Base-by-base conservation (phyloP, 495 filamentous ascomycete species). In the Penicillium antarcticum region DNA sequence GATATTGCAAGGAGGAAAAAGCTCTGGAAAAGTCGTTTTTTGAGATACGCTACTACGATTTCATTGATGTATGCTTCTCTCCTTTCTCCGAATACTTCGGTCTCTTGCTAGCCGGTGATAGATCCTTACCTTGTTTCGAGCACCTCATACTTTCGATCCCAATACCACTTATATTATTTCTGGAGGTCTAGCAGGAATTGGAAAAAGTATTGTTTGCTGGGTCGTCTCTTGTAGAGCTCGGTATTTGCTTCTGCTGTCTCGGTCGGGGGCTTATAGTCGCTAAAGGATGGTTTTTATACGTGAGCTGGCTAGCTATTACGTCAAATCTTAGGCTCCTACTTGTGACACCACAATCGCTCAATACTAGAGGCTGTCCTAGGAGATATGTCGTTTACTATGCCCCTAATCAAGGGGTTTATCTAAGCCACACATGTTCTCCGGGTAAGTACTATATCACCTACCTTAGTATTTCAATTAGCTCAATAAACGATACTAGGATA, bases 361-460 rank as follows among this genome's bases (percentile, higher is more conserved):
- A 32, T 37, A 8, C 19, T 51, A 31, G 14, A 42, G 29, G 12
- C 29, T 19, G 5, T 31, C 10, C 8, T 37, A 2, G 35, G 35
- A 13, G 35, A 37, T 37, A 13, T 37, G 11, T 37, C 35, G 2
- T 37, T 1, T 14, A 11, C 2, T 9, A 44, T 55, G 45, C 76
- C 78, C 5, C 73, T 75, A 12, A 67, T 86, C 51, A 70, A 64
- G 11, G 83, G 84, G 12, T 67, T 77, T 18, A 76, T 85, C 7
- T 74, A 67, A 39, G 63, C 42, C 37, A 58, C 67, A 18, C 71
- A 67, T 66, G 57, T 64, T n/a, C 54, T 69, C 1, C 48, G 44
- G 18, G 63, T 37, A n/a, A n/a, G n/a, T n/a, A n/a, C n/a, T n/a
- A n/a, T n/a, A n/a, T n/a, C n/a, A n/a, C n/a, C n/a, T n/a, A n/a